Evolutionary conservation across 2,329 filamentous ascomycete genomes (phyloP).

Genomic region (Xylariomycetidae sp.): DNA sequence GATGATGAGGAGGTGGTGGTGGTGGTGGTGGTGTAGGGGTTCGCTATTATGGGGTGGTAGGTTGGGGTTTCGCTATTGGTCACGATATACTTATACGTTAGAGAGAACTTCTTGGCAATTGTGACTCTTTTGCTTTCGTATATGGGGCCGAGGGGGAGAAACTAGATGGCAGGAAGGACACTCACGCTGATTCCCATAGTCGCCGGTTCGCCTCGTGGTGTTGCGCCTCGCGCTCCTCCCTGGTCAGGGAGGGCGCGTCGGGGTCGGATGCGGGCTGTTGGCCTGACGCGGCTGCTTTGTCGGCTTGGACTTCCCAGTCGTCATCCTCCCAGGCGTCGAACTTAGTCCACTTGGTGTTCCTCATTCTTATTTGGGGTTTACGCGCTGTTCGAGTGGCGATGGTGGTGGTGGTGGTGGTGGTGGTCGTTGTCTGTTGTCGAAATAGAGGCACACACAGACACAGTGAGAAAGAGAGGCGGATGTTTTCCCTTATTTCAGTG

Average conservation of each 20-base stretch:
- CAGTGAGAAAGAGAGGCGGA: no score
- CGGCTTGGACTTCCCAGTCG: slow-evolving; percentile 79
- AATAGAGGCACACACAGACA: no score
- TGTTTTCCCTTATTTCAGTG: no score
- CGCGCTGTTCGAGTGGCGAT: no score
- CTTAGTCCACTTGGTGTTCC: slow-evolving; percentile 38
- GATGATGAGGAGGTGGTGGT: slow-evolving; percentile 58
- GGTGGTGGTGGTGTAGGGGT: slow-evolving; percentile 61
- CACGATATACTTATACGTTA: no score
- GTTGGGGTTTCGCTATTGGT: no score
- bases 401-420: no score
- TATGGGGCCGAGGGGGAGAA: no score
- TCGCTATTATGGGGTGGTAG: slow-evolving; percentile 50
- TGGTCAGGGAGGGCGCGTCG: slow-evolving; percentile 48
- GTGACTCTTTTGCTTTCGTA: no score
- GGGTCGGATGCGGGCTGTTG: slow-evolving; percentile 29
- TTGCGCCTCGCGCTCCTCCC: slow-evolving; percentile 71
- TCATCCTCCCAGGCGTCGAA: slow-evolving; percentile 83
- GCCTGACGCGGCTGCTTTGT: slow-evolving; percentile 43
- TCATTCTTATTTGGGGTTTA: slow-evolving; percentile 31
- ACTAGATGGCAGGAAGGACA: no score
- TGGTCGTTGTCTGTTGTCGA: no score
- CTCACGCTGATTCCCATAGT: slow-evolving; percentile 85
- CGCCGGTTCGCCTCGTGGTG: slow-evolving; percentile 81
- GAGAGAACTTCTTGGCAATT: no score